These are phyloP conservation scores for Marasmius tenuissimus DNA, from an alignment of 1,284 basidiomycete species.

Conservation along the genomic window DNA sequence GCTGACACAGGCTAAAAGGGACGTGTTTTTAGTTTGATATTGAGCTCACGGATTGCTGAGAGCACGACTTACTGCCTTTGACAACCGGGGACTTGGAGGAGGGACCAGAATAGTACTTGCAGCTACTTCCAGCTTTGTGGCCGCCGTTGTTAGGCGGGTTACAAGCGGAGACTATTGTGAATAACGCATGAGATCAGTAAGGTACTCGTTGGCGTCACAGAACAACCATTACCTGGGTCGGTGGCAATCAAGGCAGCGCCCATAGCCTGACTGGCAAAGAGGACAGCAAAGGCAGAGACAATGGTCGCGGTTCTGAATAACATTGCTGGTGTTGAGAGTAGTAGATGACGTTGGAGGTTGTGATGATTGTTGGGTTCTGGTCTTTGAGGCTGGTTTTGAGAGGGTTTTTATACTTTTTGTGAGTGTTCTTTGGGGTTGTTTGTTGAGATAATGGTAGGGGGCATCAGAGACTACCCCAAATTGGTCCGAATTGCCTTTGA, in stretches of 20 bases:
- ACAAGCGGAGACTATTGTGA: constrained; percentile 1
- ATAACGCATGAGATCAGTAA: background rate
- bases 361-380: too few relatives aligned
- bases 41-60: background rate
- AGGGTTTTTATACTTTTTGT: too few relatives aligned
- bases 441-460: too few relatives aligned
- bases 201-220: background rate
- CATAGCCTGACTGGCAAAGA: background rate
- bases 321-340: background rate
- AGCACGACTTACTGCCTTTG: background rate
- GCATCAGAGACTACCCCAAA: too few relatives aligned
- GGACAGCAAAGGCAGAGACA: background rate
- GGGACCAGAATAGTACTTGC: constrained; percentile 3
- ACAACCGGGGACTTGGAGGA: background rate
- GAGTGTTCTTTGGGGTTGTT: too few relatives aligned
- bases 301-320: background rate
- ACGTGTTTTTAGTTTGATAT: too few relatives aligned
- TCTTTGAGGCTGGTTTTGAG: too few relatives aligned
- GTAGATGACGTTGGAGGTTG: background rate
- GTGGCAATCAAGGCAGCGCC: constrained; percentile 2
- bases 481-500: too few relatives aligned
- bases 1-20: too few relatives aligned
- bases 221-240: background rate
- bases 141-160: background rate
- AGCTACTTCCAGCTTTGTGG: background rate